Evolutionary conservation across 2,329 filamentous ascomycete species (phyloP).

Genomic region (Fonsecaea pugnacius): DNA sequence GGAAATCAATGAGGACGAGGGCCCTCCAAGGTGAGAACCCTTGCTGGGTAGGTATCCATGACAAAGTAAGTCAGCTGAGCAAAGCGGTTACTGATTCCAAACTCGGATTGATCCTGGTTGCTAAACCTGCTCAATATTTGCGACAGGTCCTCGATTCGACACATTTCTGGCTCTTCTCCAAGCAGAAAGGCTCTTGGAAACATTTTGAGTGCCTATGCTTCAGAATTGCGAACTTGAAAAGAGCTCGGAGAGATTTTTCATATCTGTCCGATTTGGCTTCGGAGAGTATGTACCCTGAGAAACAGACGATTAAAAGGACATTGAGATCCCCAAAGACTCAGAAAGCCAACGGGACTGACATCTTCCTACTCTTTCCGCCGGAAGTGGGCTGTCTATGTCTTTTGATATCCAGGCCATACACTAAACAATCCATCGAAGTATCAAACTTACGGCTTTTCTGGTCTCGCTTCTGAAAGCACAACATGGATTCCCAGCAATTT

Average conservation of each 20-base stretch:
- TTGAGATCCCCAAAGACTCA: neutral
- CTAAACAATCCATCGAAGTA: neutral
- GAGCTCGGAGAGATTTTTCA: neutral
- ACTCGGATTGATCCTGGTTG: neutral
- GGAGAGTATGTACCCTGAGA: neutral
- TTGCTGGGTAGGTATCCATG: neutral
- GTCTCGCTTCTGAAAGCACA: neutral
- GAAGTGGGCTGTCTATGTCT: neutral
- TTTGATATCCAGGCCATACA: neutral
- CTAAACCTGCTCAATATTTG: neutral
- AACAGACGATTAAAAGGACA: neutral
- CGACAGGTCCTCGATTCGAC: neutral
- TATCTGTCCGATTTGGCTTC: neutral
- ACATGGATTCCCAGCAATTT: slow-evolving; percentile 14
- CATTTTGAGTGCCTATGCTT: neutral
- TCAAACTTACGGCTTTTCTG: neutral
- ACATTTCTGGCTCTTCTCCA: neutral
- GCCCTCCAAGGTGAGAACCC: neutral
- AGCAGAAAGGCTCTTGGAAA: neutral
- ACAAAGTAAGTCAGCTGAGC: neutral
- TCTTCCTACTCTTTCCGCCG: neutral
- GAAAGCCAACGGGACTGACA: no score
- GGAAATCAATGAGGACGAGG: neutral
- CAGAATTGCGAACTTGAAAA: neutral
- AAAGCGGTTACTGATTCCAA: neutral